Evolutionary conservation across 345 rosid species (phyloP), one percentile per base, ranked within the genome.

Genomic region (Clausena lansium): DNA sequence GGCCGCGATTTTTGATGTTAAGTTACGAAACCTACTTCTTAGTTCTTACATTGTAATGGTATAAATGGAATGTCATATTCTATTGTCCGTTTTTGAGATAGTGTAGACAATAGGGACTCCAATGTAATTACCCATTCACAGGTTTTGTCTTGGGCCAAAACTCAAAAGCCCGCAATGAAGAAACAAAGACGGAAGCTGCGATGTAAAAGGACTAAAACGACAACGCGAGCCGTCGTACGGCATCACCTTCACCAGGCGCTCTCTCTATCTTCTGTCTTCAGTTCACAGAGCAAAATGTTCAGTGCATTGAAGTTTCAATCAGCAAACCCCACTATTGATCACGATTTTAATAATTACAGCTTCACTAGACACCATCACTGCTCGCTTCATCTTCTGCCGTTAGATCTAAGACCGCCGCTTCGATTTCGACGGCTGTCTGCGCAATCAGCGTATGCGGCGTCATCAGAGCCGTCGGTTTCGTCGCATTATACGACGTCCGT

Each of bases 401-500:
- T 24, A n/a, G 15, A 45, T 41, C 27, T 78, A 36, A 25, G 67
- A 38, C 54, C 45, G 9, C 30, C 74, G 58, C 24, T 28, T 13
- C 73, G 80, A 17, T 89, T 25, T 36, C 72, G 80, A 22, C 89
- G 77, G 17, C 77, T 64, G 33, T 2, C 82, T 14, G 57, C 80
- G 3, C 87, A 27, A 60, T 85, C 86, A 11, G 83, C 50, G 28
- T 76, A 82, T 71, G 73, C 79, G 10, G 71, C 80, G 7, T 73
- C 77, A 71, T 70, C 88, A 3, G 88, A 82, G 30, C 78, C 86
- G 33, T 77, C 87, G 24, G 67, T 65, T 63, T 81, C 89, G 2
- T 74, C 90, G 3, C 76, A 74, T 1, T 87, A 87, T 71, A 85
- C 86, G 39, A 62, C 87, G 24, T 84, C 97, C 72, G 87, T 95